Evolutionary conservation across 2,329 filamentous ascomycete genomes (phyloP).

Genomic region (Fonsecaea nubica): DNA sequence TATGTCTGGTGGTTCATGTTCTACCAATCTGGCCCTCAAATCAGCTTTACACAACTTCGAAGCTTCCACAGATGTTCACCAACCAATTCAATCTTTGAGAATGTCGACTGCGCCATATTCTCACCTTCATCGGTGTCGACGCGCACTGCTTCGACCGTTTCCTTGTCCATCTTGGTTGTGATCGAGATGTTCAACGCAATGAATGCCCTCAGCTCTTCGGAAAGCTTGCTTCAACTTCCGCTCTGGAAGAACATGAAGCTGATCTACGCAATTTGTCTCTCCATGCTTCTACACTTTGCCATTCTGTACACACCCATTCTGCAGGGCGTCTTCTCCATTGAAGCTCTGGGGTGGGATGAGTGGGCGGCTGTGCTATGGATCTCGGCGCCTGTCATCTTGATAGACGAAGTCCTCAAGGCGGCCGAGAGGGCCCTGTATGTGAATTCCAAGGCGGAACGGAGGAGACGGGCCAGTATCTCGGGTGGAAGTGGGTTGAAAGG

Average conservation of each 20-base stretch:
- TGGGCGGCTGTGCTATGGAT: conserved; percentile 91
- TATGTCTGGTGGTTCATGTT: conserved; percentile 99
- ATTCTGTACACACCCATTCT: conserved; percentile 91
- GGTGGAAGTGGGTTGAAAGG: neutral
- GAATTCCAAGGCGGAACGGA: conserved; percentile 15
- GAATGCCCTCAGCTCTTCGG: conserved; percentile 94
- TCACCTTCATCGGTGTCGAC: conserved; percentile 72
- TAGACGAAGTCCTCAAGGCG: conserved; percentile 84
- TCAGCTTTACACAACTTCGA: conserved; percentile 84
- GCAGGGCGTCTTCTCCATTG: conserved; percentile 86
- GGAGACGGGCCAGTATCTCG: conserved; percentile 15
- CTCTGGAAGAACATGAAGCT: conserved; percentile 99
- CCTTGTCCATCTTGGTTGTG: conserved; percentile 86
- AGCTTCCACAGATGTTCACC: conserved; percentile 91
- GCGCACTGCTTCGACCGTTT: conserved; percentile 90
- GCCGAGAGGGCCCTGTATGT: conserved; percentile 72
- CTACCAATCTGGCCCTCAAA: conserved; percentile 86
- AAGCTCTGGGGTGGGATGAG: conserved; percentile 82
- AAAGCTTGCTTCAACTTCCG: conserved; percentile 89
- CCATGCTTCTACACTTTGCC: conserved; percentile 93
- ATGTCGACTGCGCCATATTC: conserved; percentile 94
- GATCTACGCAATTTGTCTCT: conserved; percentile 89
- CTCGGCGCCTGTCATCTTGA: conserved; percentile 86
- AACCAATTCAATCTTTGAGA: conserved; percentile 70
- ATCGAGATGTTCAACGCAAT: conserved; percentile 99